phyloP scores from a whole-genome alignment of 2,329 filamentous ascomycete species.

The Claviceps citrina region DNA sequence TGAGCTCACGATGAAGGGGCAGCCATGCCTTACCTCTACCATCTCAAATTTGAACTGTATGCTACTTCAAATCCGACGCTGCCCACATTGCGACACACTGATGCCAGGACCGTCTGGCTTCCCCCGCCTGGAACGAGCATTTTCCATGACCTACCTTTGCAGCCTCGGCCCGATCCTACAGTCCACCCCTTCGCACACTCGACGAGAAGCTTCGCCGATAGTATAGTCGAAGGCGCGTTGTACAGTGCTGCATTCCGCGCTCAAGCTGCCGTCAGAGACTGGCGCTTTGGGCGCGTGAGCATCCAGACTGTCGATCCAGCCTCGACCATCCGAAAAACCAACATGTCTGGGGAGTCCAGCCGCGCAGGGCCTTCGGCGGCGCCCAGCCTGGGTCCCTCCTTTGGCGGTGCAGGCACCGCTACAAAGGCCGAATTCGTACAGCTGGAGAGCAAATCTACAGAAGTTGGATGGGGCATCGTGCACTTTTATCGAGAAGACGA shows the following conservation, averaged over 20 bases:
- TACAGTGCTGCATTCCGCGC: slow-evolving; percentile 30
- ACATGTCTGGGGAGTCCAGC: slow-evolving; percentile 22
- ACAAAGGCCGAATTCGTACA: slow-evolving; percentile 72
- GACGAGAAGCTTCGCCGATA: slow-evolving; percentile 2
- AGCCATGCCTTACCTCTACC: slow-evolving; percentile 48
- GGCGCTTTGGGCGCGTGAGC: slow-evolving; percentile 64
- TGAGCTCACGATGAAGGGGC: not conserved
- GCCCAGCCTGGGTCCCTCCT: slow-evolving; percentile 37
- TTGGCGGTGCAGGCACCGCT: slow-evolving; percentile 49
- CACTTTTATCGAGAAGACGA: slow-evolving; percentile 81
- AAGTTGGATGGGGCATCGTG: slow-evolving; percentile 82
- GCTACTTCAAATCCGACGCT: slow-evolving; percentile 24
- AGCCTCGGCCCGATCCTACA: slow-evolving; percentile 19
- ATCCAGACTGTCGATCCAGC: slow-evolving; percentile 67
- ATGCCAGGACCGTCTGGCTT: slow-evolving; percentile 28
- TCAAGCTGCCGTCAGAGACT: slow-evolving; percentile 45
- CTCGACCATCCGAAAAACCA: slow-evolving; percentile 9
- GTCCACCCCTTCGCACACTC: no score
- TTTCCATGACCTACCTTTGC: slow-evolving; percentile 40
- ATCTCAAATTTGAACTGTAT: slow-evolving; percentile 53
- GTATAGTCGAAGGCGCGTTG: slow-evolving; percentile 23
- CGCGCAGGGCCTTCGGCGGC: slow-evolving; percentile 33
- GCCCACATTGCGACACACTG: slow-evolving; percentile 5
- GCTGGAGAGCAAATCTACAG: slow-evolving; percentile 54
- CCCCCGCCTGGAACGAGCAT: slow-evolving; percentile 33